Evolutionary conservation across 495 filamentous ascomycete species (phyloP), one percentile per base, ranked within the genome.

Genomic region (Podospora pseudocomata): DNA sequence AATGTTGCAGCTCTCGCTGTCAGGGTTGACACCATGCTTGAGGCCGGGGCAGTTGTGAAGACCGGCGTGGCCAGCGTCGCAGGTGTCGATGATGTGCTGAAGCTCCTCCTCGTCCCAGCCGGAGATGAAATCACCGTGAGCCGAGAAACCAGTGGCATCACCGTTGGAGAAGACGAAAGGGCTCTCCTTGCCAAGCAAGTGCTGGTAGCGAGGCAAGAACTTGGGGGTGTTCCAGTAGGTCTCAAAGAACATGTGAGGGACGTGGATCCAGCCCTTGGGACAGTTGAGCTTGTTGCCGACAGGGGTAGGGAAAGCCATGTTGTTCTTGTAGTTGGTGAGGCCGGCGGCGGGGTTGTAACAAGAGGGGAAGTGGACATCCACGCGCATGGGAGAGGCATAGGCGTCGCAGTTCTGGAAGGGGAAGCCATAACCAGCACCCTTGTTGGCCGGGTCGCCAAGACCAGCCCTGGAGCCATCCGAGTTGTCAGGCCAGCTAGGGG

Each of bases 81-180:
- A 92, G 60, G 77, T 82, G 72, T 88, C 76, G 67, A 90, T 81
- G 68, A 87, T 87, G 44, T 82, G 79, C 74, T 91, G 84, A 20
- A 92, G 85, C 64, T 83, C 79, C 5, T 77, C 68, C 63, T 81
- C 75, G 68, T 92, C 86, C 91, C 91, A 93, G 32, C 89, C 91
- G 60, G 90, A 86, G 58, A 92, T 79, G 77, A 92, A 92, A 77
- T 92, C 90, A 44, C 84, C 89, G 77, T 92, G 90, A 61, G 85
- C 84, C 34, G 79, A 80, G 75, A 78, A 86, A 60, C 85, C 85
- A n/a, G 85, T 86, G 30, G 77, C 77, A 60, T 88, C 86, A 28
- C 86, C 86, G 74, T 85, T 88, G 66, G 88, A 80, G 68, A 86
- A 85, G 65, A 92, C 88, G 75, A 91, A 91, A 34, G 89, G 90